Conservation (phyloP, 1,284 basidiomycete species). For the Rhodotorula mucilaginosa region DNA sequence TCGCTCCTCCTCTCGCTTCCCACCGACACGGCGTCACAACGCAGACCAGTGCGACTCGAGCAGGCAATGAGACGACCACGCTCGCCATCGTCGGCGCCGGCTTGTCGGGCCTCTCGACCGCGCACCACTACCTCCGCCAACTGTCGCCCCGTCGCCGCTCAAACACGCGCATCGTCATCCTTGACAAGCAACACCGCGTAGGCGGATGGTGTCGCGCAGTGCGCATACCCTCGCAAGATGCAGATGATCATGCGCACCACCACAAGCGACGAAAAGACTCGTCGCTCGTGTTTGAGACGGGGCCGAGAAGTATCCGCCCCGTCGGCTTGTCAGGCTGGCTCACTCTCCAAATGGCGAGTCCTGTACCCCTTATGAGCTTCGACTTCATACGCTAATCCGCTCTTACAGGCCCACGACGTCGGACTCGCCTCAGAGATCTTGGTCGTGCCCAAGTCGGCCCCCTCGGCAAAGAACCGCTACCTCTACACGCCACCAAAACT, state of each 20-base stretch:
- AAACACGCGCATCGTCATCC: conserved; percentile 57
- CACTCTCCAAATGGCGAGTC: conserved; percentile 69
- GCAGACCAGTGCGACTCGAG: too few species aligned
- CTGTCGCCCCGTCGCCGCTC: conserved; percentile 55
- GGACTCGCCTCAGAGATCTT: conserved; percentile 61
- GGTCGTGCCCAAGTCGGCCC: conserved; percentile 62
- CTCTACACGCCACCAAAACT: conserved; percentile 64
- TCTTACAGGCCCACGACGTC: conserved; percentile 64
- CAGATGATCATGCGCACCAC: conserved; percentile 49
- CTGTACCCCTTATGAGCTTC: too few species aligned
- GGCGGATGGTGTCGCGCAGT: conserved; percentile 82
- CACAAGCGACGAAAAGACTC: conserved; percentile 26
- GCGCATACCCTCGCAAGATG: conserved; percentile 58
- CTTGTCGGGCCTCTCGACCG: conserved; percentile 74
- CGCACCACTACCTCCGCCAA: conserved; percentile 68
- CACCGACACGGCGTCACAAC: too few species aligned
- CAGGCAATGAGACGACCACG: conserved; percentile 3
- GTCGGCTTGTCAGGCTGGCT: conserved; percentile 59
- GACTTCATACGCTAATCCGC: too few species aligned
- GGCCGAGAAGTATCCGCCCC: conserved; percentile 77
- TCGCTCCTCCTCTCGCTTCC: too few species aligned
- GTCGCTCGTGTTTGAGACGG: conserved; percentile 68
- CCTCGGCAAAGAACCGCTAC: conserved; percentile 72
- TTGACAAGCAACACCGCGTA: conserved; percentile 64
- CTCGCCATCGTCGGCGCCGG: conserved; percentile 77